Conservation (phyloP, 495 filamentous ascomycete genomes). For the Letharia columbiana region DNA sequence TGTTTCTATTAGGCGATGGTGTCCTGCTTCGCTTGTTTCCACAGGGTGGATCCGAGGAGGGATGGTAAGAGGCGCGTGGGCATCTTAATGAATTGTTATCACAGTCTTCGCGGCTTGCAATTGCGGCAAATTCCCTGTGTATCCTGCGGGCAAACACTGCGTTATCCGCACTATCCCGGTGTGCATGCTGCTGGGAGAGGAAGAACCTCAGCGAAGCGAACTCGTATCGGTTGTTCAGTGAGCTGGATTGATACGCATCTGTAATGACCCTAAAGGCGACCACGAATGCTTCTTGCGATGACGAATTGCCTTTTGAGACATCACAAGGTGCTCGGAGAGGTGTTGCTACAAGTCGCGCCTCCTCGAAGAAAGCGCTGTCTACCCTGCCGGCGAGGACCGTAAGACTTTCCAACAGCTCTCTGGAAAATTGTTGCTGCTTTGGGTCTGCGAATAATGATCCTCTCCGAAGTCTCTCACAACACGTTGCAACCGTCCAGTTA, state of each 20-base stretch:
- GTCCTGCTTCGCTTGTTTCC: slow-evolving; percentile 24
- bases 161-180: slow-evolving; percentile 41
- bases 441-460: slow-evolving; percentile 28
- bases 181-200: slow-evolving; percentile 47
- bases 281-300: slow-evolving; percentile 32
- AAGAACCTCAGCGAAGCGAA: slow-evolving; percentile 50
- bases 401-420: slow-evolving; percentile 37
- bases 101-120: slow-evolving; percentile 20
- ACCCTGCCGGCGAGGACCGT: slow-evolving; percentile 35
- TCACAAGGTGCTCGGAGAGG: slow-evolving; percentile 41
- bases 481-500: slow-evolving; percentile 44
- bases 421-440: slow-evolving; percentile 34
- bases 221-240: slow-evolving; percentile 33
- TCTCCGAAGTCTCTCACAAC: slow-evolving; percentile 36
- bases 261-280: slow-evolving; percentile 50
- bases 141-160: slow-evolving; percentile 44
- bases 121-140: slow-evolving; percentile 37
- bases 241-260: slow-evolving; percentile 40
- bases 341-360: slow-evolving; percentile 42
- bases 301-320: slow-evolving; percentile 15
- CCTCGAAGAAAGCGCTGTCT: slow-evolving; percentile 38
- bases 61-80: slow-evolving; percentile 31
- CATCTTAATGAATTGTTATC: slow-evolving; percentile 30
- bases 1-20: slow-evolving; percentile 25
- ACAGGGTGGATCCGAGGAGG: slow-evolving; percentile 17